Base-by-base conservation (phyloP, 2,329 filamentous ascomycete species). In the Alternaria viburni region DNA sequence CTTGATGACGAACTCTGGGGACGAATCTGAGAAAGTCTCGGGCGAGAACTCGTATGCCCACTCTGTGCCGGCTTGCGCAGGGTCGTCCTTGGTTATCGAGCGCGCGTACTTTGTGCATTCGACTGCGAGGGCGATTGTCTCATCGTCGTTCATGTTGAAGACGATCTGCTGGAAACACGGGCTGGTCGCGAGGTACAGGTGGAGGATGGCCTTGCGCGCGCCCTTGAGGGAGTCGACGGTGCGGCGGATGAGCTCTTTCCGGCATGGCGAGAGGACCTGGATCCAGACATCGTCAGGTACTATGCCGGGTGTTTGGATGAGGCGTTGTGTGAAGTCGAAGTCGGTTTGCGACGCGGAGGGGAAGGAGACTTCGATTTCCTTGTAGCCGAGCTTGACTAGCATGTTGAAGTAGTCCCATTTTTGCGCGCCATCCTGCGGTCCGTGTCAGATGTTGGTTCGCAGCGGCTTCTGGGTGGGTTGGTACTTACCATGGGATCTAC, bases 311-410 rank as follows among this genome's bases (percentile, higher is more conserved):
- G 93, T 97, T 74, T 96, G 90, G 68, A 97, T 89, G 70, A 98
- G 85, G 75, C 90, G 89, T 70, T 93, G 87, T 44, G 93, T 97
- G 78, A 98, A 98, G 84, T 97, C 93, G 84, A 94, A 98, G 83
- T 98, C 96, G 75, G 92, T 97, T 78, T 97, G 91, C 43, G 93
- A 97, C 13, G 95, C 93, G 0, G 93, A 97, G 54, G 95, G 95
- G 82, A 97, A 98, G 5, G 94, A 96, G 19, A 97, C 91, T 79
- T 98, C 95, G 69, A 98, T 97, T 83, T 98, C 95, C 83, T 97
- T 98, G 86, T 96, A 98, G 72, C 96, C 95, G 54, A 97, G 86
- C 65, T 95, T 89, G 74, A 91, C 89, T 57, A 98, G 88, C 93
- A 97, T 96, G 82, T 94, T 90, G 86, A 98, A 98, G 86, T 94